Conservation (phyloP, 164 flowering plant species). For the Magnolia sinica region DNA sequence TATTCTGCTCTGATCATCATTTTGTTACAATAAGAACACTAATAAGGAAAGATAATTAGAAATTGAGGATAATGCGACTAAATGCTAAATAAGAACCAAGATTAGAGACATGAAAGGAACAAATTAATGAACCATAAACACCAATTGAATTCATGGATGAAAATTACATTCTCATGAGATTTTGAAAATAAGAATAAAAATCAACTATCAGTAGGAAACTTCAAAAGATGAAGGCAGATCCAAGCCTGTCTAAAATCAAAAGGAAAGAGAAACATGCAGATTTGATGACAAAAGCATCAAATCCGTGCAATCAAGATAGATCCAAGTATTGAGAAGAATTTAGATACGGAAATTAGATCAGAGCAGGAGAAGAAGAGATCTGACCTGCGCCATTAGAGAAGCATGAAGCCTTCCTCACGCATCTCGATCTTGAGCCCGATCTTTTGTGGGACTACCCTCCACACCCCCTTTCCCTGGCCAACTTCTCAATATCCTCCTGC, state of each 20-base stretch:
- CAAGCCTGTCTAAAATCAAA: neutral
- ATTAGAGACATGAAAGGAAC: too few species aligned
- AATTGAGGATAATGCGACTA: too few species aligned
- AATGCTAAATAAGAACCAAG: too few species aligned
- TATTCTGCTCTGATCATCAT: too few species aligned
- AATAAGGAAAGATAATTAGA: too few species aligned
- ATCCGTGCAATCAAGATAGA: neutral
- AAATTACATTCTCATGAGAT: too few species aligned
- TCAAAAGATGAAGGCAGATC: neutral
- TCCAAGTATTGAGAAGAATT: neutral
- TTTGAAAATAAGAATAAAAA: neutral
- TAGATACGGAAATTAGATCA: neutral
- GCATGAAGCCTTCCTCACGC: constrained; percentile 81
- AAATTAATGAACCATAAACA: too few species aligned
- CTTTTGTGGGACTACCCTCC: too few species aligned
- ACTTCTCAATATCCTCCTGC: too few species aligned
- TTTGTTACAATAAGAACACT: too few species aligned
- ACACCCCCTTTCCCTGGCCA: too few species aligned
- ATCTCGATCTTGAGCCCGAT: constrained; percentile 29
- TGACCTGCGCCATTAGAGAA: constrained; percentile 94
- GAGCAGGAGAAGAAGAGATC: constrained; percentile 1
- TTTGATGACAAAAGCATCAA: neutral
- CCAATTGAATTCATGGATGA: too few species aligned
- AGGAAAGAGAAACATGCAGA: neutral
- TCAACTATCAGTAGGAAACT: neutral